phyloP scores from a whole-genome alignment of 352 stramenopile genomes.

The Saprolegnia parasitica region DNA sequence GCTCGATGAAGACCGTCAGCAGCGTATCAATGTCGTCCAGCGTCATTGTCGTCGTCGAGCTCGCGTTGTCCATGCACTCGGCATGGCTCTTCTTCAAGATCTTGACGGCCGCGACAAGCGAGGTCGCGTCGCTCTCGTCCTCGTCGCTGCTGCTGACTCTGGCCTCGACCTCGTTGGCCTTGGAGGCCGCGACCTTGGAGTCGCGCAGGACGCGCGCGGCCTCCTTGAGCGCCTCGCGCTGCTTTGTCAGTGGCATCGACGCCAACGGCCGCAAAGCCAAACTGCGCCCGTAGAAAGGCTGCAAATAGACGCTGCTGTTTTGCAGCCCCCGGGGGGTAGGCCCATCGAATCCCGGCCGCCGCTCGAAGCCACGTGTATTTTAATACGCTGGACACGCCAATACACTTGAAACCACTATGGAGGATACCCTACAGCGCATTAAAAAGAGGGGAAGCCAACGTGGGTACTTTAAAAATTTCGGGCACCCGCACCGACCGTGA shows the following conservation, averaged over 20 bases:
- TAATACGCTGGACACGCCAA: neutral
- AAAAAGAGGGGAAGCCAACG: too few relatives aligned
- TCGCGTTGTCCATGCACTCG: constrained; percentile 14
- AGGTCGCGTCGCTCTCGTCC: constrained; percentile 18
- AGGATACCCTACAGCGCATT: too few relatives aligned
- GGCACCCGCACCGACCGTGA: neutral
- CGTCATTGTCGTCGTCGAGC: neutral
- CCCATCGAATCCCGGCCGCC: too few relatives aligned
- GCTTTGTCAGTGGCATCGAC: constrained; percentile 22
- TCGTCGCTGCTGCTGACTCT: neutral
- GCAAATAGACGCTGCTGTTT: neutral
- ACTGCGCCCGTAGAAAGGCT: constrained; percentile 13
- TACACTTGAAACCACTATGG: neutral
- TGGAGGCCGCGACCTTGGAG: neutral
- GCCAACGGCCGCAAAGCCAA: constrained; percentile 2
- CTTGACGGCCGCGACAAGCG: constrained; percentile 21
- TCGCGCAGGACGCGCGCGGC: constrained; percentile 23
- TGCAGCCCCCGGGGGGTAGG: neutral
- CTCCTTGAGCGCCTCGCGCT: constrained; percentile 26
- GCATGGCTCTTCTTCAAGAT: constrained; percentile 21
- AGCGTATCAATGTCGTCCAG: constrained; percentile 20
- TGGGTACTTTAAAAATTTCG: neutral
- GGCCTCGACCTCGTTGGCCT: neutral
- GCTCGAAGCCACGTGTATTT: neutral
- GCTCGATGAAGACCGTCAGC: constrained; percentile 17